These are phyloP conservation scores for Cladosporium sp. DNA, from an alignment of 2,329 filamentous ascomycete species.

Conservation along the genomic window DNA sequence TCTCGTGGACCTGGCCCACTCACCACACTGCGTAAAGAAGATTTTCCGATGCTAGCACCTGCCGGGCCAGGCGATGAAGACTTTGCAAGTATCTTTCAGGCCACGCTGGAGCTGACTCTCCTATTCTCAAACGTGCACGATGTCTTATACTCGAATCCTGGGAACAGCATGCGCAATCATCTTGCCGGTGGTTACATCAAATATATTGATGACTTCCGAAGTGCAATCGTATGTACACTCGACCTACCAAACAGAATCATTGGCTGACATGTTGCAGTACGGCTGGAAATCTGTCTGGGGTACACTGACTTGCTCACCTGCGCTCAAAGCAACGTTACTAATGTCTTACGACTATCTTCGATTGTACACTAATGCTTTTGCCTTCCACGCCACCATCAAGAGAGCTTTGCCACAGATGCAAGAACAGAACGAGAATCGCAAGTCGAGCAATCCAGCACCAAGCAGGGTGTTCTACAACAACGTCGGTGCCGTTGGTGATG, in stretches of 20 bases:
- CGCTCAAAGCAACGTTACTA: conserved; percentile 63
- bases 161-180: conserved; percentile 65
- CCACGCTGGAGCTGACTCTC: conserved; percentile 66
- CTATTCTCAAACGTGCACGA: conserved; percentile 72
- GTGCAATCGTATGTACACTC: conserved; percentile 45
- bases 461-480: conserved; percentile 44
- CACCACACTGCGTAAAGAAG: conserved; percentile 59
- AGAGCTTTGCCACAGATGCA: conserved; percentile 37
- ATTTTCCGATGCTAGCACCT: conserved; percentile 64
- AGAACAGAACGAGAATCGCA: conserved; percentile 22
- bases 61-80: conserved; percentile 59
- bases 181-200: conserved; percentile 69
- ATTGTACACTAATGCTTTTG: conserved; percentile 71
- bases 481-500: conserved; percentile 46
- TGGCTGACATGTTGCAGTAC: conserved; percentile 31
- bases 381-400: conserved; percentile 65
- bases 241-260: too few relatives aligned
- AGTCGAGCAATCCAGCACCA: conserved; percentile 12
- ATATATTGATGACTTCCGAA: conserved; percentile 69
- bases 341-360: conserved; percentile 70
- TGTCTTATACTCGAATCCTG: conserved; percentile 67
- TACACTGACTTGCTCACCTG: conserved; percentile 59
- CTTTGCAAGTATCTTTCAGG: conserved; percentile 65
- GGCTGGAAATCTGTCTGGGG: conserved; percentile 70
- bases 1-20: conserved; percentile 65